These are phyloP conservation scores for Leccinum broughii DNA, from an alignment of 768 basidiomycete genomes.

Conservation along the genomic window DNA sequence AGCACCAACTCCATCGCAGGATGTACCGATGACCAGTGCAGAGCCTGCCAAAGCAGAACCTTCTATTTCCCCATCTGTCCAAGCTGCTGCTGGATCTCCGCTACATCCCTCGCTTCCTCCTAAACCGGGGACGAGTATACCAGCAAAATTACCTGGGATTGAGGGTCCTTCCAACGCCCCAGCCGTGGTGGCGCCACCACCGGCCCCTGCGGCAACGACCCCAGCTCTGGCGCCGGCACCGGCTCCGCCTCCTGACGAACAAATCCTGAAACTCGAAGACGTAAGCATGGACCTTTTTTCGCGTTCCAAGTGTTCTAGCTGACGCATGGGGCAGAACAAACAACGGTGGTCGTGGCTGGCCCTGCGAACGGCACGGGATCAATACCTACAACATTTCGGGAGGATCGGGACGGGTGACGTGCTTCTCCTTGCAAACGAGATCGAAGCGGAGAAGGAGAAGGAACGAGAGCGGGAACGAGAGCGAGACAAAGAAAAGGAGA, in stretches of 20 bases:
- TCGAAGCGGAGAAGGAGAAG: conserved; percentile 38
- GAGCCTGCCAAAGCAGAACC: conserved; percentile 27
- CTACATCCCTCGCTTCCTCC: conserved; percentile 73
- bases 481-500: conserved; percentile 35
- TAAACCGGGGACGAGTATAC: conserved; percentile 54
- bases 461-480: conserved; percentile 42
- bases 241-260: conserved; percentile 42
- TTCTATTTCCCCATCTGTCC: conserved; percentile 1
- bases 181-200: conserved; percentile 4
- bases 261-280: conserved; percentile 63
- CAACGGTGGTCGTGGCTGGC: conserved; percentile 80
- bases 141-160: conserved; percentile 32
- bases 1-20: conserved; percentile 18
- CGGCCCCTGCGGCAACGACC: conserved; percentile 17
- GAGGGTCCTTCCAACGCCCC: conserved; percentile 32
- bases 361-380: conserved; percentile 72
- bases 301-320: conserved; percentile 9
- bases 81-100: conserved; percentile 37
- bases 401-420: conserved; percentile 82
- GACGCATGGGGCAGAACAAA: conserved; percentile 56
- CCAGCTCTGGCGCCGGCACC: conserved; percentile 20
- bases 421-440: conserved; percentile 40
- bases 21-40: conserved; percentile 3
- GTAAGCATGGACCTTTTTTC: conserved; percentile 34
- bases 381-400: conserved; percentile 74